These are phyloP conservation scores for Penicillium macrosclerotiorum DNA, from an alignment of 495 filamentous ascomycete species.

Conservation along the genomic window DNA sequence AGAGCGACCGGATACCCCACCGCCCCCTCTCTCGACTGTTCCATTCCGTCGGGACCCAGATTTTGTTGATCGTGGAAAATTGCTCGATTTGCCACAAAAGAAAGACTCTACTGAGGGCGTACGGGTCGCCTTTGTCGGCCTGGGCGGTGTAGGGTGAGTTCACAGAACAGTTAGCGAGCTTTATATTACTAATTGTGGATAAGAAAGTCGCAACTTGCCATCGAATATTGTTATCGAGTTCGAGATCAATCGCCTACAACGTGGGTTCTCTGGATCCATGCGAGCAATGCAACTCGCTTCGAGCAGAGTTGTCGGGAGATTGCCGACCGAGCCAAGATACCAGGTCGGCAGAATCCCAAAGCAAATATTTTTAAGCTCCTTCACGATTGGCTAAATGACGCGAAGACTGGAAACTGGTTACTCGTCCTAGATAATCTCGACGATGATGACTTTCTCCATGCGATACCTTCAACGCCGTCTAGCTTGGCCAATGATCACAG, in stretches of 20 bases:
- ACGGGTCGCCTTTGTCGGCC: conserved; percentile 25
- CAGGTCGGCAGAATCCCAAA: conserved; percentile 32
- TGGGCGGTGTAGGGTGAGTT: conserved; percentile 36
- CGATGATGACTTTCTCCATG: conserved; percentile 23
- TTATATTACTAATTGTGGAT: not conserved
- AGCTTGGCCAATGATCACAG: conserved; percentile 15
- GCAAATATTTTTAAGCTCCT: conserved; percentile 41
- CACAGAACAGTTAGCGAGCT: conserved; percentile 10
- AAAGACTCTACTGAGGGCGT: conserved; percentile 19
- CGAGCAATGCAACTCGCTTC: conserved; percentile 36
- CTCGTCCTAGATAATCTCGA: conserved; percentile 15
- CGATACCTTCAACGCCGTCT: not conserved
- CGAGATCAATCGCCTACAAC: conserved; percentile 36
- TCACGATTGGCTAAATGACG: conserved; percentile 36
- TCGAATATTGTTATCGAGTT: conserved; percentile 37
- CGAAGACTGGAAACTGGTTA: conserved; percentile 17
- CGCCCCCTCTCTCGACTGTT: conserved; percentile 19
- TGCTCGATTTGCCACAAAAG: conserved; percentile 22
- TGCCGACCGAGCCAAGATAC: conserved; percentile 34
- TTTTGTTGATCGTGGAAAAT: conserved; percentile 27
- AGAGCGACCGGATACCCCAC: conserved; percentile 20
- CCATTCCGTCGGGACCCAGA: conserved; percentile 33
- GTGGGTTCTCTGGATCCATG: conserved; percentile 53
- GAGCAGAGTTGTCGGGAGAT: conserved; percentile 40
- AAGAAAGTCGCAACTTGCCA: conserved; percentile 40